A percentile compares a stretch with the other conserved stretches of the same genome.
phyloP scores from a whole-genome alignment of 2,329 filamentous ascomycete species.

The Chrysosporium queenslandicum region DNA sequence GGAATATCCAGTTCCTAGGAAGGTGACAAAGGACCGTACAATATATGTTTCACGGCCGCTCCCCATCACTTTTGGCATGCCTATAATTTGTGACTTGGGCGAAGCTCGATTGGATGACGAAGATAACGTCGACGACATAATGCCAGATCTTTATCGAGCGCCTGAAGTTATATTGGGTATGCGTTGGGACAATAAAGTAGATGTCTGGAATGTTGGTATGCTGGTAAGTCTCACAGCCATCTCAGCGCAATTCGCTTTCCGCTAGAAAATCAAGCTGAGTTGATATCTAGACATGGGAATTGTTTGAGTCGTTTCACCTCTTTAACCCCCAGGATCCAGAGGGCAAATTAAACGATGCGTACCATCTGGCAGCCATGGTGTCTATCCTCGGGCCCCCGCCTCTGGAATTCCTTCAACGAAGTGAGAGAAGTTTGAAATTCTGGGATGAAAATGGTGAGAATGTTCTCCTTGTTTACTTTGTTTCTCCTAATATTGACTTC shows the following conservation, averaged over 20 bases:
- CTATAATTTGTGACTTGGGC: slow-evolving; percentile 26
- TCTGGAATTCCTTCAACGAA: slow-evolving; percentile 9
- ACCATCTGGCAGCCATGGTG: slow-evolving; percentile 10
- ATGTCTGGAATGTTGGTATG: slow-evolving; percentile 26
- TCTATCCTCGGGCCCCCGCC: slow-evolving; percentile 8
- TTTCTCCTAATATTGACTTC: background rate
- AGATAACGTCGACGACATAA: slow-evolving; percentile 20
- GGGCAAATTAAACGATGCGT: background rate
- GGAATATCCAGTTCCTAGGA: slow-evolving; percentile 22
- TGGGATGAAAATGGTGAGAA: slow-evolving; percentile 13
- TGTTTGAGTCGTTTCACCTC: slow-evolving; percentile 17
- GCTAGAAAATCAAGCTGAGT: background rate
- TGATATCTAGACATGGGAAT: slow-evolving; percentile 18
- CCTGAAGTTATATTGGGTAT: slow-evolving; percentile 26
- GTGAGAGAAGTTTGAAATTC: slow-evolving; percentile 3
- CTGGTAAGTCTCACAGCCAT: slow-evolving; percentile 10
- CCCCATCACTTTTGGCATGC: slow-evolving; percentile 18
- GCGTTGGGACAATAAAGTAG: slow-evolving; percentile 24
- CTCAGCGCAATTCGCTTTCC: background rate
- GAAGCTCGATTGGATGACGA: slow-evolving; percentile 19
- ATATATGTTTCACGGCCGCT: slow-evolving; percentile 23
- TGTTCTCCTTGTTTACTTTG: background rate
- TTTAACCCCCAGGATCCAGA: slow-evolving; percentile 5
- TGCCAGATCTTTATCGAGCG: slow-evolving; percentile 24
- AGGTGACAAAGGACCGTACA: slow-evolving; percentile 22